These are phyloP conservation scores for Daedaleopsis nitida DNA, from an alignment of 768 basidiomycete species.

Conservation along the genomic window DNA sequence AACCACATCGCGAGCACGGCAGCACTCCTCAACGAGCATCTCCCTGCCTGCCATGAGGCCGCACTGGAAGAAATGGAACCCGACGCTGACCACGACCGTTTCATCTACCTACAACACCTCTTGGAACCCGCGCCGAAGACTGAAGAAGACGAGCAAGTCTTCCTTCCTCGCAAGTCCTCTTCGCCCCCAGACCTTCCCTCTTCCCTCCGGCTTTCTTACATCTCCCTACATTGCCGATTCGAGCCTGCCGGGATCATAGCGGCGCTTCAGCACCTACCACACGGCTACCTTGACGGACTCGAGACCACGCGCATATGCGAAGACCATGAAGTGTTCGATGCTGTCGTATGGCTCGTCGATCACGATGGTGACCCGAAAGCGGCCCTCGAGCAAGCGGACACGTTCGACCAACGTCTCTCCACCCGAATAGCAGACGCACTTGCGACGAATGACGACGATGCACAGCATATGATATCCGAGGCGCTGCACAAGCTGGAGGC, in stretches of 20 bases:
- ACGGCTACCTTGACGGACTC: constrained; percentile 55
- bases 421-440: constrained; percentile 45
- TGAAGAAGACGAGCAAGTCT: constrained; percentile 43
- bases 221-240: constrained; percentile 73
- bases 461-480: constrained; percentile 18
- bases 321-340: constrained; percentile 63
- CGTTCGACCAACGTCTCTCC: constrained; percentile 55
- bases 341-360: constrained; percentile 81
- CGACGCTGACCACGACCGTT: constrained; percentile 53
- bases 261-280: constrained; percentile 57
- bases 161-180: constrained; percentile 22
- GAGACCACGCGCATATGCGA: constrained; percentile 68
- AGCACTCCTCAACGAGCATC: constrained; percentile 64
- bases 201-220: constrained; percentile 58
- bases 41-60: constrained; percentile 64
- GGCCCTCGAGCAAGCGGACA: constrained; percentile 69
- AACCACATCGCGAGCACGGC: constrained; percentile 69
- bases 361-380: constrained; percentile 59
- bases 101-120: constrained; percentile 77
- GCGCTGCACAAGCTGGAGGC: constrained; percentile 55
- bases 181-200: constrained; percentile 51
- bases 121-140: constrained; percentile 47
- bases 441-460: constrained; percentile 15
- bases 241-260: constrained; percentile 65
- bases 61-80: constrained; percentile 57